These are phyloP conservation scores for Tolypocladium inflatum DNA, from an alignment of 2,329 filamentous ascomycete species.

Conservation along the genomic window DNA sequence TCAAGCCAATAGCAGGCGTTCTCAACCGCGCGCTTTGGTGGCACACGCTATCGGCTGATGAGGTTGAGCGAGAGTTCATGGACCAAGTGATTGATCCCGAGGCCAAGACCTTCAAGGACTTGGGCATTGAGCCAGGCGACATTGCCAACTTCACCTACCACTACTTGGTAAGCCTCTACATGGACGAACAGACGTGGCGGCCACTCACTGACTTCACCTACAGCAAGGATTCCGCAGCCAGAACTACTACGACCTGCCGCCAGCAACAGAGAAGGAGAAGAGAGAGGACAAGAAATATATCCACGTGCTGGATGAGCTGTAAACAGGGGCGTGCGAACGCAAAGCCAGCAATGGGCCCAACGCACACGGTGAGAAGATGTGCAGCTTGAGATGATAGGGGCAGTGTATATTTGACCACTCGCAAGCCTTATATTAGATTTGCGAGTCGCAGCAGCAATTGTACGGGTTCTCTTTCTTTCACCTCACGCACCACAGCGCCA, in stretches of 20 bases:
- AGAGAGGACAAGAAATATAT: conserved; percentile 93
- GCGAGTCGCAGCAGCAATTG: background rate
- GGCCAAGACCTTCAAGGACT: conserved; percentile 92
- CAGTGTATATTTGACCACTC: conserved; percentile 1
- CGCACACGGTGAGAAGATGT: background rate
- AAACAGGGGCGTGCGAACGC: conserved; percentile 13
- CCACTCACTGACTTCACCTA: conserved; percentile 17
- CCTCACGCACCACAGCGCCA: background rate
- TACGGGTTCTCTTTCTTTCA: background rate
- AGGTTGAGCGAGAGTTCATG: conserved; percentile 86
- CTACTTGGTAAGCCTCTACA: conserved; percentile 63
- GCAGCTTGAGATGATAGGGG: background rate
- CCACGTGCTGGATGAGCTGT: conserved; percentile 85
- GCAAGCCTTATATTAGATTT: background rate
- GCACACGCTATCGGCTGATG: conserved; percentile 71
- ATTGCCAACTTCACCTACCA: conserved; percentile 82
- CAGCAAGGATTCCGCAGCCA: conserved; percentile 86
- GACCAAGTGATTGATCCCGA: conserved; percentile 84
- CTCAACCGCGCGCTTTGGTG: conserved; percentile 86
- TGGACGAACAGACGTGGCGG: conserved; percentile 2
- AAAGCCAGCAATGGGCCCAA: background rate
- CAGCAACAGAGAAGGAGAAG: conserved; percentile 90
- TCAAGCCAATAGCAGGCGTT: conserved; percentile 65
- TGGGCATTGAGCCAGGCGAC: conserved; percentile 82
- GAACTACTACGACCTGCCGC: conserved; percentile 85